Base-by-base conservation (phyloP, 2,329 filamentous ascomycete species). In the Alternaria brassicae region DNA sequence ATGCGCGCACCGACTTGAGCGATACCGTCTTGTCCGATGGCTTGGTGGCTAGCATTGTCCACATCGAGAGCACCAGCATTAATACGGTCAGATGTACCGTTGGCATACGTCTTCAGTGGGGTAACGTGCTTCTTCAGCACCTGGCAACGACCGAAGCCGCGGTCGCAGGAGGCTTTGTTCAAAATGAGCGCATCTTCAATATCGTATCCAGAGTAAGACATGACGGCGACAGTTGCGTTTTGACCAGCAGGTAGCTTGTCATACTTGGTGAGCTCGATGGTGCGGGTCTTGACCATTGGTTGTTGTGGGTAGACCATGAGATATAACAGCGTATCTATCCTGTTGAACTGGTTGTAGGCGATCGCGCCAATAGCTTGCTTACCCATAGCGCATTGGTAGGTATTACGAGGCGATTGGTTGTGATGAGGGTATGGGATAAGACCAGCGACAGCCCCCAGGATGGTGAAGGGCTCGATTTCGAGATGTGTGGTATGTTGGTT, bases 361-460 rank as follows among this genome's bases (percentile, higher is more conserved):
- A 99, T 98, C 32, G 94, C 93, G 32, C 95, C 95, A 76, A 99
- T 98, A 37, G 95, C 95, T 90, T 99, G 95, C 81, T 99, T 99
- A 86, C 95, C 95, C 95, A 99, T 99, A 80, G 95, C 95, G 81
- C 94, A 97, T 84, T 98, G 94, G 74, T 99, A 99, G 0, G 95
- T 99, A 77, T 99, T 99, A 84, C 95, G 87, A 9, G 95, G 95
- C 15, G 96, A 99, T 78, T 99, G 95, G 79, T 99, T 99, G 83
- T 99, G 95, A 77, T 99, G 95, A 8, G 95, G 95, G 74, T 98
- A 99, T 4, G 95, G 95, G 76, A 99, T 99, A 36, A 99, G 84
- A 41, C 95, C 95, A 37, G 95, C 95, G 25, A 99, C 95, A 45
- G 95, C 95, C 25, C 95, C 95, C 13, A 99, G 86, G 49, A 99